phyloP scores from a whole-genome alignment of 306 rosid genomes.

The peach (Prunus persica) region Prunus_persica_NCBIv2 NC_034011.1:2015501-2016000 shows the following conservation, averaged over 20 bases:
- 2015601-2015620: too few relatives aligned
- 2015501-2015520: too few relatives aligned
- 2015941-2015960: not conserved
- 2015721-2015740: not conserved
- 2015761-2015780: too few relatives aligned
- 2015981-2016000: not conserved
- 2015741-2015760: too few relatives aligned
- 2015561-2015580: too few relatives aligned
- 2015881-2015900: not conserved
- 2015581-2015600: not conserved
- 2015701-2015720: too few relatives aligned
- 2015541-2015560: too few relatives aligned
- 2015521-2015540: too few relatives aligned
- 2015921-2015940: not conserved
- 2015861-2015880: not conserved
- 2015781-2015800: not conserved
- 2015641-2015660: not conserved
- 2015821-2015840: not conserved
- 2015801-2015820: not conserved
- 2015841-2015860: not conserved
- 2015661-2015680: not conserved
- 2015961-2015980: slow-evolving; percentile 2
- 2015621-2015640: not conserved
- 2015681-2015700: not conserved
- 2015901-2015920: slow-evolving; percentile 1